Evolutionary conservation across 345 rosid genomes (phyloP), one percentile per base, ranked within the genome.

Genomic region (Hibiscus trionum): DNA sequence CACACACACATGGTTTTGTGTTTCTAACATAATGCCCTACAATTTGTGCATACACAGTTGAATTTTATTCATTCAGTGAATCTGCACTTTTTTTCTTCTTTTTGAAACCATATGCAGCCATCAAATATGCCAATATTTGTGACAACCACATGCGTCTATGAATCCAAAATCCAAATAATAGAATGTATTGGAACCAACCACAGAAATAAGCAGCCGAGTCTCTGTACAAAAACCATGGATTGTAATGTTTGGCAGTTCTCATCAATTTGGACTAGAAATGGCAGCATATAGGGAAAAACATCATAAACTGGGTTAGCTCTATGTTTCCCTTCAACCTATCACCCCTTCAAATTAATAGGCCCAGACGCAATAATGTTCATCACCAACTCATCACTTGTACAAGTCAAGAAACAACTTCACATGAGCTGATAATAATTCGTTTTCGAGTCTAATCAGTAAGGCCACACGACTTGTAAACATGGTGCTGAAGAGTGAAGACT

Each of bases 271-370:
- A 63, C 29, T 39, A 63, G 50, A 46, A 26, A 46, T 24, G 70
- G 56, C 70, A 46, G 4, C 55, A 66, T 21, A 46, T 6, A 21
- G 50, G 8, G 16, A 16, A 17, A 17, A 64, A 64, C 21, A 19
- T 39, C 29, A 64, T 64, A 64, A 64, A 33, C 52, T 19, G 52
- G 68, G 70, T 66, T 66, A 26, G 59, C 19, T 67, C 24, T 49
- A 16, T 67, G 59, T 67, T 29, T 27, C 71, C 58, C 31, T 67
- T 67, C 71, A 67, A 67, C 71, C 71, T 49, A 67, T 49, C 44
- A 67, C 42, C 71, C 71, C 24, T 67, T 49, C 44, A 49, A 27
- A 16, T 27, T 67, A 42, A 42, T 9, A 67, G 71, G 59, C 71
- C 59, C 59, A 4, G 26, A 49, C 4, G 59, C 44, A 9, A 67